Base-by-base conservation (phyloP, 805 yeast species). In the Suhomyces kilbournensis region DNA sequence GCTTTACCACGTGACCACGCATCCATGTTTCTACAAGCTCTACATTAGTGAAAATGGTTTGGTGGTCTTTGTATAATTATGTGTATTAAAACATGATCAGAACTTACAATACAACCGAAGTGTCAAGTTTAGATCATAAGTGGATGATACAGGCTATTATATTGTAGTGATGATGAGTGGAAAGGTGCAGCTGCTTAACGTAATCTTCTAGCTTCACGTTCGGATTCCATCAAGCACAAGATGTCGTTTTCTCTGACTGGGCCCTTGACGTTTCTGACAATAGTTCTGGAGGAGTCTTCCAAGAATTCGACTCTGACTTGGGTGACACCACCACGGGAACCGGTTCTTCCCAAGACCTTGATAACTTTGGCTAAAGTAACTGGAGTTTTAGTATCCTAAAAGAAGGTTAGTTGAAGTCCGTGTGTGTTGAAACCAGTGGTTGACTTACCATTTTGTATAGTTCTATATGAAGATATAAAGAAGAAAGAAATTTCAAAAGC, bases 291-390 rank as follows among this genome's bases (percentile, higher is more conserved):
- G 72, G 92, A 82, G 78, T 90, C 97, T 74, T 90, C 97, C 77
- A 90, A 83, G 86, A 90, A 90, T 81, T 90, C 96, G 74, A 90
- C 97, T 80, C 97, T 90, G 81, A 90, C 97, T 81, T 90, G 97
- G 81, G 96, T 90, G 80, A 90, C 97, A 85, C 97, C 97, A 88
- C 98, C 98, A 84, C 98, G 93, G 78, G 99, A 93, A 79, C 99
- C 99, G 87, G 99, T 93, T 83, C 99, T 93, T 79, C 98, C 98
- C 81, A 93, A 86, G 79, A 93, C 98, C 85, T 93, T 94, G 82
- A 91, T 90, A 76, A 93, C 99, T 86, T 93, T 93, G 78, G 98
- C 99, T 81, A 93, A 90, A 84, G 97, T 94, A 74, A 93, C 97
- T 77, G 97, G 97, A 79, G 90, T 85, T 80, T 85, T 82, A 63